Percentiles rank a stretch among this genome's conserved stretches.
Evolutionary conservation across 164 flowering plant genomes (phyloP).

Genomic region (Aristolochia contorta): DNA sequence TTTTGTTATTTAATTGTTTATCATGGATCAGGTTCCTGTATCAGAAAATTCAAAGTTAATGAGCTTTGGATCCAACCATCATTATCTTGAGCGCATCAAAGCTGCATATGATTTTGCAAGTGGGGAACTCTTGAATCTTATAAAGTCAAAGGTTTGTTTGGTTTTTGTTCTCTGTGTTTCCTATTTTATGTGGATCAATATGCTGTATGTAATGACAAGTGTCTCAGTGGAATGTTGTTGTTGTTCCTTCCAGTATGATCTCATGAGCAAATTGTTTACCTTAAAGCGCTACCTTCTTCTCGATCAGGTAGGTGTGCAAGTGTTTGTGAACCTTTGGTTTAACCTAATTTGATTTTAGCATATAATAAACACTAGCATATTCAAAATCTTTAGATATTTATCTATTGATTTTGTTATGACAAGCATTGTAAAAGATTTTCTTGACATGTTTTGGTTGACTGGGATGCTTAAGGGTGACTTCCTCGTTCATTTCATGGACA

Average conservation of each 20-base stretch:
- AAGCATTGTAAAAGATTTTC: neutral
- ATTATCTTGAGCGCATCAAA: constrained; percentile 85
- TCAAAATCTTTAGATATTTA: too few relatives aligned
- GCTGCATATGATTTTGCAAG: constrained; percentile 90
- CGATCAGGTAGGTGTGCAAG: constrained; percentile 56
- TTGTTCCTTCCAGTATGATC: constrained; percentile 59
- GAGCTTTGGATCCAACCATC: constrained; percentile 81
- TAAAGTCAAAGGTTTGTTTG: constrained; percentile 68
- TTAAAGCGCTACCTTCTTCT: constrained; percentile 96
- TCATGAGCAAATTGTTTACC: constrained; percentile 79
- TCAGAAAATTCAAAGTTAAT: constrained; percentile 70
- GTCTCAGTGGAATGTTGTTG: constrained; percentile 6
- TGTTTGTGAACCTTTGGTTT: too few relatives aligned
- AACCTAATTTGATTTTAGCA: too few relatives aligned
- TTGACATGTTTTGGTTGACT: too few relatives aligned
- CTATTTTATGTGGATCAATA: neutral
- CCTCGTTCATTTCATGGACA: constrained; percentile 97
- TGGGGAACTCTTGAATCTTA: constrained; percentile 77
- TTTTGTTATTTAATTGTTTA: constrained; percentile 7
- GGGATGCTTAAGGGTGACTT: constrained; percentile 63
- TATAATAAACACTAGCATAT: too few relatives aligned
- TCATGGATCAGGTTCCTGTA: constrained; percentile 52
- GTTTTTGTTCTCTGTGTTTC: neutral
- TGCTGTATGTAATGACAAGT: neutral
- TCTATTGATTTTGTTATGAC: neutral